Evolutionary conservation across 139 green algal species (phyloP), one percentile per base, ranked within the genome.

Genomic region (Deuterostichococcus epilithicus): DNA sequence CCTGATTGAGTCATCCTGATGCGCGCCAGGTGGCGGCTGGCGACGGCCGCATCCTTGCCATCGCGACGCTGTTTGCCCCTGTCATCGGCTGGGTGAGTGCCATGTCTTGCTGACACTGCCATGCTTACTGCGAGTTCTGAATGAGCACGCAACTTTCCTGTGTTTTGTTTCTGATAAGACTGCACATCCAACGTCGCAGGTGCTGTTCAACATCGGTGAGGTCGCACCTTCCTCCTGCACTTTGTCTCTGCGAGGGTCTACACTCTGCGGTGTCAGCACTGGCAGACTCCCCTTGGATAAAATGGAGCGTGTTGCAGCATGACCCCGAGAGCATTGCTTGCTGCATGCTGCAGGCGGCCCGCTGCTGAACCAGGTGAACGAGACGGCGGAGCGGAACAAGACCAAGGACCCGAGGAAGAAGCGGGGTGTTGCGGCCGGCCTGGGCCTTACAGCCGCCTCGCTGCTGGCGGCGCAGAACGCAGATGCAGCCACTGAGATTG

Each of bases 11-110:
- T 47, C 59, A 32, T 69, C 18, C 34, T 45, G 18, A 66, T 76
- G 34, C 45, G 45, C 42, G 8, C 8, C 42, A 52, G 42, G 42
- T 52, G 8, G 42, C 42, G 8, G 42, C 42, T 32, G 87, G 44
- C 38, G 90, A 97, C 83, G 86, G 84, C 82, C 83, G 92, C 2
- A 33, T 91, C 4, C 38, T 42, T 34, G 82, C 84, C 67, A 83
- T 95, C 79, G 39, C 60, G 23, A 80, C 79, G 18, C 82, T 92
- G 37, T 87, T 94, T 70, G 26, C 87, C 22, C 86, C 85, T 25
- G 86, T 84, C 1, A 34, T 90, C 26, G 86, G 85, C 60, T 90
- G 86, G 86, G 86, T 90, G 67, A 52, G 42, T 13, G 13, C 44
- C 72, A 68, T 42, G 72, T 76, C 45, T 52, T 8, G 8, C 8